A percentile compares a stretch with the other conserved stretches of the same genome.
Conservation (phyloP, 805 yeast species). For the Kluyveromyces siamensis region DNA sequence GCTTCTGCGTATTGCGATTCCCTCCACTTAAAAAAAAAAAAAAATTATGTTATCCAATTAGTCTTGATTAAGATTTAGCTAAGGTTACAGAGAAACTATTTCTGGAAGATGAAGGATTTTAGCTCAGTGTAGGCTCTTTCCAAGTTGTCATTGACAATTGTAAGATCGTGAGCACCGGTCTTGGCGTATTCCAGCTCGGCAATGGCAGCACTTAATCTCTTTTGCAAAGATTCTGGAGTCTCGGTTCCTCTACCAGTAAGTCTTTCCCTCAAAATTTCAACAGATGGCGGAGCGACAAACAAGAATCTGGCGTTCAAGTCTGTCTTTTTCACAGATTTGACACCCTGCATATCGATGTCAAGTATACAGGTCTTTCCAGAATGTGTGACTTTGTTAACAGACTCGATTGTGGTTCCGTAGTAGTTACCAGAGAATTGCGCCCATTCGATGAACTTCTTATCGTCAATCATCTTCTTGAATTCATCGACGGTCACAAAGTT, state of each 20-base stretch:
- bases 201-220: slow-evolving; percentile 78
- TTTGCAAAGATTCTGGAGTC: slow-evolving; percentile 72
- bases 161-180: slow-evolving; percentile 86
- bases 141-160: slow-evolving; percentile 84
- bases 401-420: slow-evolving; percentile 86
- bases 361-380: slow-evolving; percentile 74
- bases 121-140: slow-evolving; percentile 81
- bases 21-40: not conserved
- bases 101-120: slow-evolving; percentile 59
- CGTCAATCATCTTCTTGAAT: slow-evolving; percentile 68
- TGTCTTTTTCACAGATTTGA: slow-evolving; percentile 78
- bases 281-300: slow-evolving; percentile 87
- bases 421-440: slow-evolving; percentile 97
- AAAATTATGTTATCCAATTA: too few species aligned
- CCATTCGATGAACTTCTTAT: slow-evolving; percentile 84
- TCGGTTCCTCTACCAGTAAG: slow-evolving; percentile 91
- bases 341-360: slow-evolving; percentile 99
- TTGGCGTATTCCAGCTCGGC: slow-evolving; percentile 85
- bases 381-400: slow-evolving; percentile 54
- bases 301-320: slow-evolving; percentile 76
- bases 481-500: slow-evolving; percentile 74
- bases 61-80: too few species aligned
- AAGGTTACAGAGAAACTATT: slow-evolving; percentile 2
- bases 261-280: slow-evolving; percentile 67
- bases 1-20: not conserved